Evolutionary conservation across 768 basidiomycete species (phyloP), one percentile per base, ranked within the genome.

Genomic region (Mycena latifolia): DNA sequence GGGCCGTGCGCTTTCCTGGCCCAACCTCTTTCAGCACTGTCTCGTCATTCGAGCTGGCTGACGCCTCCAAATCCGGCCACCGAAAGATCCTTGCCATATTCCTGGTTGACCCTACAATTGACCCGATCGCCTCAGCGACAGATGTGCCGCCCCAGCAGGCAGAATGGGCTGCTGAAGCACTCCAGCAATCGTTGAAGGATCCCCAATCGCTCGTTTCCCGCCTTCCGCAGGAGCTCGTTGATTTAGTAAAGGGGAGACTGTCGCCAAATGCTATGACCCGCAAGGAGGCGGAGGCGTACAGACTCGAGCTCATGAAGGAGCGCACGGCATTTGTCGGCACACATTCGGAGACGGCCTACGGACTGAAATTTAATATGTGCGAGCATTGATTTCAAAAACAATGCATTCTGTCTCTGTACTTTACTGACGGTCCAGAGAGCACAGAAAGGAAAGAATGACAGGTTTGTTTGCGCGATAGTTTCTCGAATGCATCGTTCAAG

Each of bases 21-120:
- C 79, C n/a, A 80, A 81, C 67, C 55, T 77, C 17, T 79, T 76
- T 54, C 81, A 81, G 57, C 78, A 81, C 65, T 68, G 77, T 81
- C 29, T 73, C 73, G 31, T 72, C 79, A 3, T 82, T 82, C 70
- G 50, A 73, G 47, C 77, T 81, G 25, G 59, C 54, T 11, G 78
- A 82, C 61, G 47, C 65, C 0, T 67, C 74, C 31, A 75, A 75
- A 55, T 78, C 79, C 0, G 81, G 80, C 5, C 72, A 79, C 59
- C 76, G 80, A 33, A 83, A 80, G 67, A 81, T 82, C 27, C 71
- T 82, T 18, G 74, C 74, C 12, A 71, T 81, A 56, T 79, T 79
- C 73, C 76, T 82, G 54, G 74, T 80, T 55, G 78, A 82, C 58
- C 81, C 81, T 2, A 60, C 70, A 22, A 50, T 63, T 8, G 52